Percentiles rank a stretch among this genome's conserved stretches.
phyloP scores from a whole-genome alignment of 139 green algal genomes.

The Trebouxia sp. region DNA sequence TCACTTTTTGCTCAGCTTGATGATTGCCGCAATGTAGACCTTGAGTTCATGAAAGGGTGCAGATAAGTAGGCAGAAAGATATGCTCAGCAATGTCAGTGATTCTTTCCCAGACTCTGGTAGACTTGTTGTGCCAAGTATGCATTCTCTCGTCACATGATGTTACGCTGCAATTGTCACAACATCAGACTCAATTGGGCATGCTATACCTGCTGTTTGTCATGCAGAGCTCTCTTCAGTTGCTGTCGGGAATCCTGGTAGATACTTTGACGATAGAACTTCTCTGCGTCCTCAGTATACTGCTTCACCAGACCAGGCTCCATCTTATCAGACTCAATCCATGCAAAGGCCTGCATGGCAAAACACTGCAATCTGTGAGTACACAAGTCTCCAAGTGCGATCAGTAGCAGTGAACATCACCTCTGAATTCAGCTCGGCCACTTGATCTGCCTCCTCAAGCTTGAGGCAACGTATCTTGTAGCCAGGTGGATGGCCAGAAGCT shows the following conservation, averaged over 20 bases:
- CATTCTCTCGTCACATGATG: no score
- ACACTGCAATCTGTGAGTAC: neutral
- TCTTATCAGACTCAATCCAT: neutral
- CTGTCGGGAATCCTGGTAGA: neutral
- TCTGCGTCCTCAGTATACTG: conserved; percentile 6
- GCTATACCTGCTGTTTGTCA: conserved; percentile 10
- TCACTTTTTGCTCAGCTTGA: no score
- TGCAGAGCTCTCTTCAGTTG: neutral
- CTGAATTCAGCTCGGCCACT: conserved; percentile 10
- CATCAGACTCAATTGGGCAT: no score
- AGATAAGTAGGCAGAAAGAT: no score
- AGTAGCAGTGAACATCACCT: neutral
- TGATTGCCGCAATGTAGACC: no score
- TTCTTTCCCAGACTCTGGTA: no score
- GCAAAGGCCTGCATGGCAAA: neutral
- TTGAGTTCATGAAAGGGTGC: no score
- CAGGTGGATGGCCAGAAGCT: neutral
- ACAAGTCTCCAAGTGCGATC: neutral
- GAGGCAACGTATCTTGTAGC: neutral
- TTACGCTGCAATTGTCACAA: no score
- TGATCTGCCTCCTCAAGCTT: neutral
- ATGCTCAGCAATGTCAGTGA: no score
- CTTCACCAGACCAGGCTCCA: neutral
- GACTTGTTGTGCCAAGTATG: no score
- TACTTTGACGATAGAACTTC: neutral